phyloP scores from a whole-genome alignment of 352 stramenopile species.

The Pythium periplocum region DNA sequence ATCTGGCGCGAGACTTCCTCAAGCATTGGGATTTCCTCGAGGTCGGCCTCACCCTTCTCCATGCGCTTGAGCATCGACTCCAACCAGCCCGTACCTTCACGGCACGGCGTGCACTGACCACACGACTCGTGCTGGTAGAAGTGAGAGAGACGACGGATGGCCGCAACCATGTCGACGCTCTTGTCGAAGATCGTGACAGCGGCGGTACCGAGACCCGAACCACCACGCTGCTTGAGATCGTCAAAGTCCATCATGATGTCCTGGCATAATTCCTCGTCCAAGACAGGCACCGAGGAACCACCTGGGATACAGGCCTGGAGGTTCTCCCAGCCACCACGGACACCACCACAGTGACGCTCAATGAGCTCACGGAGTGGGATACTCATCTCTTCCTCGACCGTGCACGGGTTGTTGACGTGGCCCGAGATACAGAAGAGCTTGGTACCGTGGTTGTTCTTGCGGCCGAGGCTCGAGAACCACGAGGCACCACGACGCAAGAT shows the following conservation, averaged over 20 bases:
- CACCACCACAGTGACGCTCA: constrained; percentile 98
- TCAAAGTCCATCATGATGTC: constrained; percentile 99
- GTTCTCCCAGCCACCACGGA: constrained; percentile 98
- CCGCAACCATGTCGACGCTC: constrained; percentile 98
- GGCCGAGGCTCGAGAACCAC: constrained; percentile 97
- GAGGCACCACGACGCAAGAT: constrained; percentile 95
- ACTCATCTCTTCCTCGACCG: constrained; percentile 98
- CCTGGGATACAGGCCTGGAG: constrained; percentile 98
- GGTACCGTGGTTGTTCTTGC: constrained; percentile 98
- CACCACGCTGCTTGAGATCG: constrained; percentile 93
- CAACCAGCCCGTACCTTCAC: constrained; percentile 97
- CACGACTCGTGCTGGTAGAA: constrained; percentile 99
- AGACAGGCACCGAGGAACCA: constrained; percentile 94
- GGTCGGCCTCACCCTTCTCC: constrained; percentile 96
- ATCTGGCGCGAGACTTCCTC: constrained; percentile 99
- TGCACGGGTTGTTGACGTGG: constrained; percentile 99
- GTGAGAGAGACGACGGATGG: constrained; percentile 97
- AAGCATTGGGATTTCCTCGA: constrained; percentile 99
- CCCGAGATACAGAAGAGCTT: constrained; percentile 99
- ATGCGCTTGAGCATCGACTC: constrained; percentile 98
- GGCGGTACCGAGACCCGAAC: constrained; percentile 96
- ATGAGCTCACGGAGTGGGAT: constrained; percentile 98
- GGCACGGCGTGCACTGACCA: constrained; percentile 99
- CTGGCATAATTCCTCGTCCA: constrained; percentile 92
- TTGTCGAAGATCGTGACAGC: constrained; percentile 99